Conservation (phyloP, 768 basidiomycete genomes). For the Xerocomus spinulosus region DNA sequence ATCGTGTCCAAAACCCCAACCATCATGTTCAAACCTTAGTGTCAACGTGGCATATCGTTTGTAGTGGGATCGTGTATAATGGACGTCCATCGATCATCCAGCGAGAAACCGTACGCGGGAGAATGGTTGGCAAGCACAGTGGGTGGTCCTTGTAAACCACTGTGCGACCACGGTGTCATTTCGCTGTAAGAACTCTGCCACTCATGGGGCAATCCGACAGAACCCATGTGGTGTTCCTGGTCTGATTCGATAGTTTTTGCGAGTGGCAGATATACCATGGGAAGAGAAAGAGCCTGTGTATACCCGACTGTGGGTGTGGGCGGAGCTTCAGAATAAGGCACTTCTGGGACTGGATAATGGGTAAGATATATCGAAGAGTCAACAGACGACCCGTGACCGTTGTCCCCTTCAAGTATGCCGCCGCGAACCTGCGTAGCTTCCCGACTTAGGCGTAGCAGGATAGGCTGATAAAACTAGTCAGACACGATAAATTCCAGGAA, state of each 20-base stretch:
- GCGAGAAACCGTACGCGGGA: conserved; percentile 14
- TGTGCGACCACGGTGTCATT: conserved; percentile 16
- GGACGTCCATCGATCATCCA: conserved; percentile 36
- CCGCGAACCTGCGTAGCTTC: conserved; percentile 36
- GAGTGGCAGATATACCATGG: background rate
- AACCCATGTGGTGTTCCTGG: background rate
- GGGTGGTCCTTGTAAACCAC: background rate
- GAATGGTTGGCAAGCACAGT: background rate
- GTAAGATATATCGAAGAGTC: background rate
- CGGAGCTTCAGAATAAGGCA: background rate
- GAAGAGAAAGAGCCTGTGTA: background rate
- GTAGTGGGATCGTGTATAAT: no score
- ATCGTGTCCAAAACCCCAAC: no score
- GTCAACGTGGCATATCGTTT: no score
- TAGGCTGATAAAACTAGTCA: conserved; percentile 32
- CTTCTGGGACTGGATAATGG: background rate
- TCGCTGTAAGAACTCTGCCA: conserved; percentile 39
- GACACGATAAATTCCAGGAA: background rate
- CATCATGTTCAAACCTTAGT: no score
- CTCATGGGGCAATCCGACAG: conserved; percentile 7
- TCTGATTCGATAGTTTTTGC: background rate
- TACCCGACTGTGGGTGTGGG: background rate
- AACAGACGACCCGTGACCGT: conserved; percentile 31
- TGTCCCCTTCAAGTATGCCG: conserved; percentile 4
- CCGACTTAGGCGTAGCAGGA: conserved; percentile 41